Percentiles rank a stretch among this genome's conserved stretches.
phyloP scores from a whole-genome alignment of 164 flowering plant species.

The Berberis vulgaris region DNA sequence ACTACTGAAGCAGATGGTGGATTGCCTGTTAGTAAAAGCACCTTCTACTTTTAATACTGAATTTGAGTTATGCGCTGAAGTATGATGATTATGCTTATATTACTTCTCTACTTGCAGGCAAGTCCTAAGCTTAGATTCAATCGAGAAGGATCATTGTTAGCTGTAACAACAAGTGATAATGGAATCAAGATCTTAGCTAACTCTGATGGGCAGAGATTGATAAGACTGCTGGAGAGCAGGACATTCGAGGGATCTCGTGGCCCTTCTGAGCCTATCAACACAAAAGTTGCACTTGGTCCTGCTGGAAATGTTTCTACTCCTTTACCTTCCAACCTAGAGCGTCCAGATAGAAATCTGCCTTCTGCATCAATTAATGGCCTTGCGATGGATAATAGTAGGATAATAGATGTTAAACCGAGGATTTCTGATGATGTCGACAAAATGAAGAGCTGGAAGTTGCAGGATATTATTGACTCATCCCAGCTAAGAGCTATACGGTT shows the following conservation, averaged over 20 bases:
- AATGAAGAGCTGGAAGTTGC: constrained; percentile 35
- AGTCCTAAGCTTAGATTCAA: constrained; percentile 46
- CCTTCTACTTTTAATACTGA: background rate
- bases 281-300: constrained; percentile 42
- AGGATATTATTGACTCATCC: constrained; percentile 37
- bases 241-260: constrained; percentile 33
- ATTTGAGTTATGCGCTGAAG: background rate
- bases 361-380: constrained; percentile 35
- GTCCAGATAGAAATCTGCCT: constrained; percentile 31
- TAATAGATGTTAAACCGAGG: constrained; percentile 43
- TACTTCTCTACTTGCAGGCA: constrained; percentile 24
- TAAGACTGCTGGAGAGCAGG: constrained; percentile 36
- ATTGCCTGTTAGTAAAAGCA: constrained; percentile 25
- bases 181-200: constrained; percentile 51
- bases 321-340: constrained; percentile 24
- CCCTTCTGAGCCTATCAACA: constrained; percentile 32
- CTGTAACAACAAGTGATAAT: constrained; percentile 46
- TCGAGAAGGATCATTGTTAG: constrained; percentile 48
- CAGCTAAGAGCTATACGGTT: constrained; percentile 37
- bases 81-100: background rate
- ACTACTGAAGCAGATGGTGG: constrained; percentile 43
- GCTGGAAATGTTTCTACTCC: constrained; percentile 25
- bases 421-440: constrained; percentile 34
- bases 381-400: constrained; percentile 32
- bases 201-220: constrained; percentile 34